Evolutionary conservation across 2,329 filamentous ascomycete genomes (phyloP), one percentile per base, ranked within the genome.

Genomic region (Diaporthe aspalathi): DNA sequence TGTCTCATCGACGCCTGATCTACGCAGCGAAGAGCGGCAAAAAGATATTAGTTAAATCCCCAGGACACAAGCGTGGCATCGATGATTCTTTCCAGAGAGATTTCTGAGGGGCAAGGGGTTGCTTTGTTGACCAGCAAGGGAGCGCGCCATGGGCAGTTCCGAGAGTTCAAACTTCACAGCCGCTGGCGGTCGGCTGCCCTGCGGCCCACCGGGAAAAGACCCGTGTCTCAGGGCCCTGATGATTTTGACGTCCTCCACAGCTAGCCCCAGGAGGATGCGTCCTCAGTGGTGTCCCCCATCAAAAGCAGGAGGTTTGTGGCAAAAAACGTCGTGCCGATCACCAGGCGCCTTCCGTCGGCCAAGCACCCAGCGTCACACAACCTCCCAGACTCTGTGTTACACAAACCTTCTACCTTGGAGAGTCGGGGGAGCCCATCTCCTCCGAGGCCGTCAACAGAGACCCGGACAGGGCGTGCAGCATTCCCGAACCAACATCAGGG

Each of bases 121-220:
- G 45, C 60, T 65, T 65, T 65, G 45, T 38, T 50, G 7, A 50
- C 20, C 43, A 47, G 43, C 43, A 63, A 63, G 60, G 60, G 60
- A 63, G 43, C 47, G 45, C 43, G 45, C 24, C 60, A 65, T 50
- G 60, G 16, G 45, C 60, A 50, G 24, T 63, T 63, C 20, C 60
- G 43, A 49, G 20, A 12, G 57, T 27, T 63, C 60, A 49, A 27
- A 12, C 40, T 27, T 63, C 60, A 38, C 60, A 50, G 60, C 27
- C 27, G 16, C 60, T 50, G 29, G 27, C 6, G 60, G 60, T 38
- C 45, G 43, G 6, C 17, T 24, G 14, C 32, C 14, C 45, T 65
- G 60, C 60, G 60, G 60, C 60, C 60, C 24, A n/a, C 14, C 29
- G 45, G 16, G 38, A 38, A 38, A 65, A 38, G n/a, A 35, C 29